Evolutionary conservation across 225 moss, liverwort and hornwort genomes (phyloP).

Genomic region (Polytrichum formosum): DNA sequence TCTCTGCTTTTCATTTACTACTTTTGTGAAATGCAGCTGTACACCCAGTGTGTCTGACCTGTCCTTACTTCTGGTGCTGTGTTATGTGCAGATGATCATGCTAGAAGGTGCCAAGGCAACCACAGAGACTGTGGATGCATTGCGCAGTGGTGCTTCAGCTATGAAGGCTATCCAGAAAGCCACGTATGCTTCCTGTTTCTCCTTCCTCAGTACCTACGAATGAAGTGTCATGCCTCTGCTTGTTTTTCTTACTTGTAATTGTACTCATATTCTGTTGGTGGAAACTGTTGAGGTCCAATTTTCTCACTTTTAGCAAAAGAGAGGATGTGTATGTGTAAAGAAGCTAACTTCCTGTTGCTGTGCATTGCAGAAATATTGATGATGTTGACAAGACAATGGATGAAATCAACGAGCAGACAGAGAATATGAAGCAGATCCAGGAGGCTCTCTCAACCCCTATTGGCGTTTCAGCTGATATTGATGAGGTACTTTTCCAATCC

Average conservation of each 20-base stretch:
- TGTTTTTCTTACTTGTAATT: too few relatives aligned
- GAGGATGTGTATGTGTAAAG: too few relatives aligned
- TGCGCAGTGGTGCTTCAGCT: conserved; percentile 55
- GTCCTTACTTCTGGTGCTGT: background rate
- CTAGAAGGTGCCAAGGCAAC: conserved; percentile 71
- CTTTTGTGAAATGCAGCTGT: too few relatives aligned
- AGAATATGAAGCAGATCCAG: conserved; percentile 99
- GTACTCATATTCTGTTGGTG: too few relatives aligned
- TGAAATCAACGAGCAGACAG: conserved; percentile 93
- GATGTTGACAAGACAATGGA: conserved; percentile 99
- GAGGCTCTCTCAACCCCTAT: conserved; percentile 89
- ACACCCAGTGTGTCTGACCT: too few relatives aligned
- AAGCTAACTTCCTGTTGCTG: too few relatives aligned
- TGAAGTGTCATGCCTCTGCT: too few relatives aligned
- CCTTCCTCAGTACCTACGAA: background rate
- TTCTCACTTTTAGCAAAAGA: too few relatives aligned
- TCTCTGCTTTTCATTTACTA: background rate
- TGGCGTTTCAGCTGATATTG: conserved; percentile 90
- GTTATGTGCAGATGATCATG: conserved; percentile 60
- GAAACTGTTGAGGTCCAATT: too few relatives aligned
- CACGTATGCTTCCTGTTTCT: conserved; percentile 31
- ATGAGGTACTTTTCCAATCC: conserved; percentile 57
- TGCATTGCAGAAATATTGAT: conserved; percentile 70
- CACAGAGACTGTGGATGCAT: conserved; percentile 59
- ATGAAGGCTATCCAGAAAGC: conserved; percentile 70